Evolutionary conservation across 2,329 filamentous ascomycete species (phyloP), one percentile per base, ranked within the genome.

Genomic region (Fusarium algeriense): DNA sequence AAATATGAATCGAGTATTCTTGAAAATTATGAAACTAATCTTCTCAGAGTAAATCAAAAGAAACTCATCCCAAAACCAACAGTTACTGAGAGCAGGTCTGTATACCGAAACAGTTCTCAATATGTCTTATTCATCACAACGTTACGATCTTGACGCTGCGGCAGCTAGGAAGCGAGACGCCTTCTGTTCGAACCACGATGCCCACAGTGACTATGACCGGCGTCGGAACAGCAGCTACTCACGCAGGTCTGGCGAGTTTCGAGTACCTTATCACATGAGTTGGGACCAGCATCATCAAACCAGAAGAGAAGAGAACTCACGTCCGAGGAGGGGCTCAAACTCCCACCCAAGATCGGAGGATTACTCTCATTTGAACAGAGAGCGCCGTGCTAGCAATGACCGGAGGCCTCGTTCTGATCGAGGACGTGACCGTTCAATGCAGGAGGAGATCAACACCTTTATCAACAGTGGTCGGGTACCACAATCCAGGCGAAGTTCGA

Each of bases 41-140:
- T 12, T 52, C 7, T 35, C 23, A 23, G 23, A 23, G 23, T 35
- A 30, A 69, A 53, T 23, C 38, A n/a, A 19, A 40, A 11, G 26
- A 58, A 35, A 9, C 14, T 4, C 11, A 37, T 34, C 35, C 10
- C 43, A 35, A 43, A 35, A 6, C 32, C 20, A 26, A 45, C 3
- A n/a, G 38, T n/a, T 28, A 52, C 43, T 30, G 23, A 43, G 38
- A n/a, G 7, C 41, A 58, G 59, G 50, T 55, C 57, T 69, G 10
- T 66, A 65, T 41, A 41, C 8, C 35, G 19, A 30, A 38, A 12
- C 26, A 35, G 48, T 20, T 23, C 32, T 15, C 46, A 66, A n/a
- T 34, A 76, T 76, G 73, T 43, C 60, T 23, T 62, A 52, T 55
- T 64, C 50, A n/a, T 63, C 60, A 10, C 62, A 58, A 44, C 48